Percentiles rank a stretch among this genome's conserved stretches.
phyloP scores from a whole-genome alignment of 1,139 yeast species.

The Geotrichum bryndzae region DNA sequence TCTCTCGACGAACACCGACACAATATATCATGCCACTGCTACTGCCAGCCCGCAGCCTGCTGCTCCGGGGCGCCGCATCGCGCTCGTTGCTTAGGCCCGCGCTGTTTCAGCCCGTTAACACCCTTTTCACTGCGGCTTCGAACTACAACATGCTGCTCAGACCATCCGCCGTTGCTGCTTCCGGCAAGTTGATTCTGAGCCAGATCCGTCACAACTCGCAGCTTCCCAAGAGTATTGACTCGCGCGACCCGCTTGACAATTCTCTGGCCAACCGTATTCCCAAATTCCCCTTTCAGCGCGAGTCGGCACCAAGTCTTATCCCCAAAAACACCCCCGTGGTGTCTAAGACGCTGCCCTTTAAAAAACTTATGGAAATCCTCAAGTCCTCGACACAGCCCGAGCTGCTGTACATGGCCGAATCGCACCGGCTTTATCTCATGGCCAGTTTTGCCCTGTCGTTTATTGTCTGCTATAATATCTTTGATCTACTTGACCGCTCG shows the following conservation, averaged over 20 bases:
- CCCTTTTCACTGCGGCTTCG: not conserved
- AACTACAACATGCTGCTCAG: not conserved
- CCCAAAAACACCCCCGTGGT: constrained; percentile 59
- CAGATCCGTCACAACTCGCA: constrained; percentile 11
- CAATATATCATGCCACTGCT: not conserved
- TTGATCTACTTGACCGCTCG: constrained; percentile 55
- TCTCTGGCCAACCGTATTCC: constrained; percentile 38
- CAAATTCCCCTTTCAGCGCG: constrained; percentile 60
- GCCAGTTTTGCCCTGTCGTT: constrained; percentile 65
- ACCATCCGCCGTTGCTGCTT: not conserved
- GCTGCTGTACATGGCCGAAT: constrained; percentile 75
- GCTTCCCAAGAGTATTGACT: constrained; percentile 28
- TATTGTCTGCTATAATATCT: constrained; percentile 60
- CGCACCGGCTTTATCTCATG: constrained; percentile 69
- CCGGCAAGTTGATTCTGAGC: not conserved
- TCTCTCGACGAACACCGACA: not conserved
- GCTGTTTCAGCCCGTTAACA: not conserved
- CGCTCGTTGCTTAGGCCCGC: not conserved
- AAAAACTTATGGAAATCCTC: constrained; percentile 59
- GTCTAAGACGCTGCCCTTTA: constrained; percentile 51
- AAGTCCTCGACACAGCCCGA: constrained; percentile 58
- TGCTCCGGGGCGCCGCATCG: not conserved
- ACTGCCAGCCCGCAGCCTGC: not conserved
- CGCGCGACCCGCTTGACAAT: constrained; percentile 19
- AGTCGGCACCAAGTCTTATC: constrained; percentile 58